Evolutionary conservation across 306 rosid genomes (phyloP).

Genomic region (Nissolia schottii): DNA sequence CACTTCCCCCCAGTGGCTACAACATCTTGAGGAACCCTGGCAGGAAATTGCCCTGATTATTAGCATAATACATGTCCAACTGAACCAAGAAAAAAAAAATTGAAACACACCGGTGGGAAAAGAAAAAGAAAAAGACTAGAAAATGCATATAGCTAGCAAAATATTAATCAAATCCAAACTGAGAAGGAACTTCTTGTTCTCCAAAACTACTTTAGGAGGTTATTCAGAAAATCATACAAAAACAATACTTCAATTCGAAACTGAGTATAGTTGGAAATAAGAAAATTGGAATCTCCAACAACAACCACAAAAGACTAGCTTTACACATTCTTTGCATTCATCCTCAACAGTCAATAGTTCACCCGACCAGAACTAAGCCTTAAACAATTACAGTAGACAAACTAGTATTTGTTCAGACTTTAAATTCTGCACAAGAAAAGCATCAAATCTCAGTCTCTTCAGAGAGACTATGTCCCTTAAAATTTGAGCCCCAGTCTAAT

Average conservation of each 20-base stretch:
- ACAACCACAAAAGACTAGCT: neutral
- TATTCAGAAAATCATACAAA: neutral
- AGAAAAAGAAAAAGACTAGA: neutral
- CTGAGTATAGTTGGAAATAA: neutral
- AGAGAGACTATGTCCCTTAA: neutral
- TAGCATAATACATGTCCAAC: neutral
- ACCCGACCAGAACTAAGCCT: too few relatives aligned
- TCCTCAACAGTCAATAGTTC: neutral
- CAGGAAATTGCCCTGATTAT: constrained; percentile 1
- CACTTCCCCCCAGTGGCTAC: constrained; percentile 95
- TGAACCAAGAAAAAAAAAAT: neutral
- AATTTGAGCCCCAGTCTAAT: neutral
- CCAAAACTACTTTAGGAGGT: neutral
- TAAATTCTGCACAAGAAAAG: neutral
- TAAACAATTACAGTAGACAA: neutral
- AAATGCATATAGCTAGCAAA: neutral
- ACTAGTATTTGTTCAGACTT: neutral
- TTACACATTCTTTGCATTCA: neutral
- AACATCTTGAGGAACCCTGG: constrained; percentile 96
- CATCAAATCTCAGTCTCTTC: neutral
- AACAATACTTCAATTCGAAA: neutral
- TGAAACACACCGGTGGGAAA: neutral
- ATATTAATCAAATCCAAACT: neutral
- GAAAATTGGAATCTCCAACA: neutral
- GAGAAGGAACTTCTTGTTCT: neutral